Conservation (phyloP, 176 grass and related monocot species). For the Luzula sylvatica region DNA sequence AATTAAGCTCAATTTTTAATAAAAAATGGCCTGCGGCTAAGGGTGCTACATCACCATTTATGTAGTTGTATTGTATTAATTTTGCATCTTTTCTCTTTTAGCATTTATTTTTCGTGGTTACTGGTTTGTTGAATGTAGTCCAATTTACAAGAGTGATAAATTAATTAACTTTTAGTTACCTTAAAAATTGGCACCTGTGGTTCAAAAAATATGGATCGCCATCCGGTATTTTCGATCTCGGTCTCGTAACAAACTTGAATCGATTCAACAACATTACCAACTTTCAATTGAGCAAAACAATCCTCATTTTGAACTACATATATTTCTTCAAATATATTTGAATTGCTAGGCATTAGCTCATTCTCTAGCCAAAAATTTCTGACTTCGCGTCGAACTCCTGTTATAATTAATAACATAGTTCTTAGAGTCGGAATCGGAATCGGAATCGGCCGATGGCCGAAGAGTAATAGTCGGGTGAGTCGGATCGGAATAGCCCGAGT, state of each 20-base stretch:
- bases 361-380: slow-evolving; percentile 94
- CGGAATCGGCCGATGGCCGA: too few species aligned
- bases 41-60: neutral
- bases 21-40: too few species aligned
- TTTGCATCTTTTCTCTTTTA: neutral
- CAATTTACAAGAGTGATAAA: neutral
- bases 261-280: slow-evolving; percentile 86
- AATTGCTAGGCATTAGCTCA: slow-evolving; percentile 95
- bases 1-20: too few species aligned
- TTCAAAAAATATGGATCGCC: neutral
- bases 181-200: too few species aligned
- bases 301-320: slow-evolving; percentile 87
- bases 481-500: too few species aligned
- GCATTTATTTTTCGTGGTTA: neutral
- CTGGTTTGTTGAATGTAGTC: neutral
- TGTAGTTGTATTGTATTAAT: neutral
- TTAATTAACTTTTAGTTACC: neutral
- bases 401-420: too few species aligned
- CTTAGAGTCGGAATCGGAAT: too few species aligned
- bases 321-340: slow-evolving; percentile 92
- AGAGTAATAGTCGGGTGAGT: too few species aligned
- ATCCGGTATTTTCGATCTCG: slow-evolving; percentile 24
- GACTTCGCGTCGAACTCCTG: slow-evolving; percentile 99
- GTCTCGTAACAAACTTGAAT: slow-evolving; percentile 77
- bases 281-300: slow-evolving; percentile 78